phyloP scores from a whole-genome alignment of 768 basidiomycete species.

The Boletus fagicola region DNA sequence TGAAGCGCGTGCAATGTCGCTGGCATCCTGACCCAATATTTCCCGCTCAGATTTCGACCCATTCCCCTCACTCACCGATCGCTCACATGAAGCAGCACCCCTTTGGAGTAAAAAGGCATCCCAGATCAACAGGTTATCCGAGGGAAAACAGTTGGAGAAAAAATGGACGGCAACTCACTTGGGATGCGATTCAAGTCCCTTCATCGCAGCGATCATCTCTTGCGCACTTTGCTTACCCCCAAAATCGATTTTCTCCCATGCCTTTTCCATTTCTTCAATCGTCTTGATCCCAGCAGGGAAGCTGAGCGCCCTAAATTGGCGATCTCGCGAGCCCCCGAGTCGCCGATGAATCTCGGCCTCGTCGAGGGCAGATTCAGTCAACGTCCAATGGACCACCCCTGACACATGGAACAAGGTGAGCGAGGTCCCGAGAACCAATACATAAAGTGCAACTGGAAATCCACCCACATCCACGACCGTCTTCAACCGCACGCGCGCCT shows the following conservation, averaged over 20 bases:
- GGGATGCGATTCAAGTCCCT: neutral
- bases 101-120: neutral
- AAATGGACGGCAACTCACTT: neutral
- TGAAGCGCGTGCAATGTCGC: neutral
- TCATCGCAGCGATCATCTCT: conserved; percentile 3
- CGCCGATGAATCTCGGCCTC: conserved; percentile 36
- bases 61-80: neutral
- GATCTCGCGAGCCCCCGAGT: conserved; percentile 35
- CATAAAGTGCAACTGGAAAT: neutral
- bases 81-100: neutral
- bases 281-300: conserved; percentile 49
- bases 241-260: conserved; percentile 34
- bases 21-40: neutral
- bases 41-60: neutral
- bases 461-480: conserved; percentile 20
- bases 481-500: conserved; percentile 39
- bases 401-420: conserved; percentile 2
- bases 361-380: conserved; percentile 40
- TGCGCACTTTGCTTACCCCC: conserved; percentile 11
- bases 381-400: conserved; percentile 66
- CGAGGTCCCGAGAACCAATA: neutral
- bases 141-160: neutral
- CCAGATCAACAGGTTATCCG: neutral
- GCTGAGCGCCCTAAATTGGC: conserved; percentile 46
- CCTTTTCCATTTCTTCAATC: conserved; percentile 28